These are phyloP conservation scores for Stygiomarasmius scandens DNA, from an alignment of 1,284 basidiomycete species.

Conservation along the genomic window DNA sequence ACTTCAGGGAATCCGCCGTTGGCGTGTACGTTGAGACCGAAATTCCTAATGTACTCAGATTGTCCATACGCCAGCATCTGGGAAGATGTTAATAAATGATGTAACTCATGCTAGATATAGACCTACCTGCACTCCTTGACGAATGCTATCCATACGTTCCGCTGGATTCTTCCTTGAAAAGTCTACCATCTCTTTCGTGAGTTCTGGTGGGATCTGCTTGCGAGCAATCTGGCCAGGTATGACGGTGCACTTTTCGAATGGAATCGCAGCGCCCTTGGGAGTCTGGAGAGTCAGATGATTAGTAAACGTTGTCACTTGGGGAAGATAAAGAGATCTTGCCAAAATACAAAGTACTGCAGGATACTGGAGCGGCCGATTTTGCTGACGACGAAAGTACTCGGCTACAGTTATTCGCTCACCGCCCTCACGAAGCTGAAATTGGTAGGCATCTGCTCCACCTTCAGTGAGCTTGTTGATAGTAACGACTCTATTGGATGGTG, in stretches of 20 bases:
- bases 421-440: conserved; percentile 47
- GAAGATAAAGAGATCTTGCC: conserved; percentile 30
- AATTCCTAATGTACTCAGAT: conserved; percentile 18
- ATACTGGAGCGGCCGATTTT: conserved; percentile 41
- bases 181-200: conserved; percentile 52
- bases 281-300: conserved; percentile 34
- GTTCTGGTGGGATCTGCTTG: conserved; percentile 59
- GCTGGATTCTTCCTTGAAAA: conserved; percentile 57
- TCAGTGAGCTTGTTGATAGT: conserved; percentile 45
- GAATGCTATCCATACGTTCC: conserved; percentile 50
- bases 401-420: conserved; percentile 45
- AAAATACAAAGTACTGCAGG: conserved; percentile 52
- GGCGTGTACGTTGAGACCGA: conserved; percentile 11
- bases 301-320: neutral
- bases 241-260: conserved; percentile 55
- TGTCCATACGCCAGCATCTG: conserved; percentile 16
- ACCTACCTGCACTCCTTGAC: conserved; percentile 44
- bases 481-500: conserved; percentile 28
- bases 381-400: conserved; percentile 45
- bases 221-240: conserved; percentile 58
- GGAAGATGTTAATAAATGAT: neutral
- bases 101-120: too few relatives aligned
- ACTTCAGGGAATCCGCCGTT: neutral
- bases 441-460: conserved; percentile 23
- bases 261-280: conserved; percentile 52